Conservation (phyloP, 345 rosid genomes). For the Linum trigynum region DNA sequence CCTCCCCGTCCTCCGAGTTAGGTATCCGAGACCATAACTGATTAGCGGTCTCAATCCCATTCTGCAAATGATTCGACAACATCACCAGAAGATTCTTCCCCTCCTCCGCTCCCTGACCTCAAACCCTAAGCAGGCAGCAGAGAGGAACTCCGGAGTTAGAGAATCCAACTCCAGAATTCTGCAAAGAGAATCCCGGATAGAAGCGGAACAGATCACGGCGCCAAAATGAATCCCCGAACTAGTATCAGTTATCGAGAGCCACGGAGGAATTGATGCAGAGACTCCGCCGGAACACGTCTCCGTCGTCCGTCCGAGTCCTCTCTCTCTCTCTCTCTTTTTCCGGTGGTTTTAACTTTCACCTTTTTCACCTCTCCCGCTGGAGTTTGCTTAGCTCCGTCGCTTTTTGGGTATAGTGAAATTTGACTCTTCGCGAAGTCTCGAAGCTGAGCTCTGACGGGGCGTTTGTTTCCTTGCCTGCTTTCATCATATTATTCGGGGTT, state of each 20-base stretch:
- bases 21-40: conserved; percentile 78
- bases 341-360: background rate
- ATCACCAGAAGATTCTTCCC: conserved; percentile 23
- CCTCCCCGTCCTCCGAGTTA: conserved; percentile 53
- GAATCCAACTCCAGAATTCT: background rate
- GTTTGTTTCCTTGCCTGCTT: too few relatives aligned
- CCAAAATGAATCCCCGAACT: background rate
- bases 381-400: background rate
- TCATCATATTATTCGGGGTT: too few relatives aligned
- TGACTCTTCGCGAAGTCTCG: background rate
- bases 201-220: background rate
- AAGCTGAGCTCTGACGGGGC: background rate
- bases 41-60: conserved; percentile 68
- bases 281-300: background rate
- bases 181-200: background rate
- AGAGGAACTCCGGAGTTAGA: background rate
- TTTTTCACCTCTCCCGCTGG: background rate
- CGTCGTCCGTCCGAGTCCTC: background rate
- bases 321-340: background rate
- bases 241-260: too few relatives aligned
- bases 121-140: conserved; percentile 8
- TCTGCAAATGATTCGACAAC: conserved; percentile 68
- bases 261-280: background rate
- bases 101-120: background rate
- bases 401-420: background rate